Evolutionary conservation across 495 filamentous ascomycete genomes (phyloP), one percentile per base, ranked within the genome.

Genomic region (Aspergillus bertholletiae): DNA sequence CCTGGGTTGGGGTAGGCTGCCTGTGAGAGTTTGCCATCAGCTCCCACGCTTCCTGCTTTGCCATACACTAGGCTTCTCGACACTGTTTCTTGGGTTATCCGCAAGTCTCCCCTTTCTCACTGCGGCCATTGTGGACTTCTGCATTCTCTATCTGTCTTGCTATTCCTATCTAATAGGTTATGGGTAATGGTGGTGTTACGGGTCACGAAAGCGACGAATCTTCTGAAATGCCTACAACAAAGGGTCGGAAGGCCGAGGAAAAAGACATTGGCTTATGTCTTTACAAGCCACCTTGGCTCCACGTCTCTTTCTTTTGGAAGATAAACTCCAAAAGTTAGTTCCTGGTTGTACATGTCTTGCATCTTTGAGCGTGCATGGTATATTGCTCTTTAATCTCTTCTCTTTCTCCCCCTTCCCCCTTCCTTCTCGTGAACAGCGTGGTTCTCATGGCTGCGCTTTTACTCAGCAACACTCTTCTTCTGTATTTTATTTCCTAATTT

Each of bases 121-220:
- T 30, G 35, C 32, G 41, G 51, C 17, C 34, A 17, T 32, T 17
- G 21, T 23, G n/a, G 35, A 39, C 35, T 51, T 41, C 24, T 5
- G 15, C 34, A 51, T 51, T 41, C 5, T 39, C 49, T 51, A 23
- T 51, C 48, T 40, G 34, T 51, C 49, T 51, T 27, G 20, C 43
- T 47, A 32, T 57, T 58, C 45, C 35, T 59, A 54, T 54, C 56
- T 54, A 48, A 58, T 34, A 56, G 40, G 54, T 58, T 27, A 62
- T 60, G 55, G 62, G 52, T 69, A 59, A 60, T 43, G 58, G 64
- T 64, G 67, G 67, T 67, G 66, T 71, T 63, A 74, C 65, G 70
- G 71, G 68, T 73, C 60, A 76, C 67, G 74, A 76, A 70, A 67
- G 69, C 68, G 68, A 75, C 69, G 74, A 74, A 73, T 73, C 69